These are phyloP conservation scores for Populus tomentosa DNA, from an alignment of 441 rosid species.

Conservation along the genomic window DNA sequence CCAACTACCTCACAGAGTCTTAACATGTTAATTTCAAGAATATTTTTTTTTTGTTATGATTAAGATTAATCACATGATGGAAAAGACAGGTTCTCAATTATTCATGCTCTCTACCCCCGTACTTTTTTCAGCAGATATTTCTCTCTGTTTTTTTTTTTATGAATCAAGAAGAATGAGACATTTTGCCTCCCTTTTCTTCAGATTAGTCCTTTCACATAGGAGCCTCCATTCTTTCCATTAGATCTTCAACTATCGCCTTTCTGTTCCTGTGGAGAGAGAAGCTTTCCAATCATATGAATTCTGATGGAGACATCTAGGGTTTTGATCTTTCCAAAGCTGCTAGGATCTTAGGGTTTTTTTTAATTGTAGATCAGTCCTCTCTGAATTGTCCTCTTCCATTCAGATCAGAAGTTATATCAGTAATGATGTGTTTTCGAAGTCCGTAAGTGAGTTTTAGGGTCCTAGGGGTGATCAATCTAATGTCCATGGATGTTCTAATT, in stretches of 20 bases:
- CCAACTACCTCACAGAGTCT: not conserved
- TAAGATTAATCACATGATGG: not conserved
- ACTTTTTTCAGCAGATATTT: not conserved
- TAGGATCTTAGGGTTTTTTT: conserved; percentile 24
- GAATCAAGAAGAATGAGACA: conserved; percentile 18
- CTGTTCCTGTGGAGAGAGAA: not conserved
- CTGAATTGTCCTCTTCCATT: not conserved
- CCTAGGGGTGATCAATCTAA: conserved; percentile 16
- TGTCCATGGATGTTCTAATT: conserved; percentile 22
- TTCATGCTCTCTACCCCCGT: conserved; percentile 8
- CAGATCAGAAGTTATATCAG: conserved; percentile 20
- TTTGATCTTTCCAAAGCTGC: conserved; percentile 32
- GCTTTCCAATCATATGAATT: too few relatives aligned
- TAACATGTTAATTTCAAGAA: not conserved
- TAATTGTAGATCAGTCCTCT: conserved; percentile 13
- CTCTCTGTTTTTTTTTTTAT: not conserved
- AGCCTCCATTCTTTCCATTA: conserved; percentile 24
- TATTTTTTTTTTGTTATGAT: not conserved
- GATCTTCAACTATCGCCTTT: conserved; percentile 22
- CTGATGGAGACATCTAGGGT: conserved; percentile 25
- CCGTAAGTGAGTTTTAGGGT: conserved; percentile 2
- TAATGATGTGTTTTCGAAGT: conserved; percentile 6
- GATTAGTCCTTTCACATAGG: conserved; percentile 13
- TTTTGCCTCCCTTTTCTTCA: conserved; percentile 1
- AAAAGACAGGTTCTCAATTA: not conserved